Conservation (phyloP, 768 basidiomycete species). For the Leccinum subgranulosum region DNA sequence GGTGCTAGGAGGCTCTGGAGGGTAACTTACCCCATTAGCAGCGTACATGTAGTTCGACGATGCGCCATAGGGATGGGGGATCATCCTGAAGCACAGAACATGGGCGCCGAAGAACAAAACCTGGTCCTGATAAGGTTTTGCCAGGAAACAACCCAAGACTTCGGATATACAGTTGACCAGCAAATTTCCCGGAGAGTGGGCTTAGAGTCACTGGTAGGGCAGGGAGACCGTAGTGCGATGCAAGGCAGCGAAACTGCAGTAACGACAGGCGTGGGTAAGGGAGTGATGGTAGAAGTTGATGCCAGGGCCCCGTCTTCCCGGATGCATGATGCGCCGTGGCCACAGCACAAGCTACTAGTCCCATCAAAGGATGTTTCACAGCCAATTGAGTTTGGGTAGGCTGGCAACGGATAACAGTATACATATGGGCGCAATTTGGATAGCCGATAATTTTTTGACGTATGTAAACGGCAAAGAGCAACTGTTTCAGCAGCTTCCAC, state of each 20-base stretch:
- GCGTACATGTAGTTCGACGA: slow-evolving; percentile 28
- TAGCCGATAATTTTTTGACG: background rate
- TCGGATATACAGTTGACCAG: background rate
- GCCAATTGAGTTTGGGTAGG: background rate
- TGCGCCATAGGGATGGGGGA: slow-evolving; percentile 28
- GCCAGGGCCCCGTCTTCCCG: background rate
- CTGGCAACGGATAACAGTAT: background rate
- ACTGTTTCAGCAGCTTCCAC: no score
- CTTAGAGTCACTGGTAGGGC: background rate
- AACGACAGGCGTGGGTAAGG: slow-evolving; percentile 3
- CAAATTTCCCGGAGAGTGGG: slow-evolving; percentile 5
- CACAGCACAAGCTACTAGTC: background rate
- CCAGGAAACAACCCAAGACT: background rate
- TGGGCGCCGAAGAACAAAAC: slow-evolving; percentile 7
- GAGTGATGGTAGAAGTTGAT: background rate
- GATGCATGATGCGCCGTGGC: background rate
- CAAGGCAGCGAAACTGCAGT: background rate
- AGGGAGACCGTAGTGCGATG: background rate
- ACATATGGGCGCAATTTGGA: background rate
- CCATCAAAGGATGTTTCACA: background rate
- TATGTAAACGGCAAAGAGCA: no score
- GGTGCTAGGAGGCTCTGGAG: background rate
- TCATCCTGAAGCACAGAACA: slow-evolving; percentile 26
- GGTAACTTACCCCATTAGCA: slow-evolving; percentile 18
- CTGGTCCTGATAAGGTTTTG: background rate